Conservation (phyloP, 2,329 filamentous ascomycete genomes). For the Acrocalymma vagum region DNA sequence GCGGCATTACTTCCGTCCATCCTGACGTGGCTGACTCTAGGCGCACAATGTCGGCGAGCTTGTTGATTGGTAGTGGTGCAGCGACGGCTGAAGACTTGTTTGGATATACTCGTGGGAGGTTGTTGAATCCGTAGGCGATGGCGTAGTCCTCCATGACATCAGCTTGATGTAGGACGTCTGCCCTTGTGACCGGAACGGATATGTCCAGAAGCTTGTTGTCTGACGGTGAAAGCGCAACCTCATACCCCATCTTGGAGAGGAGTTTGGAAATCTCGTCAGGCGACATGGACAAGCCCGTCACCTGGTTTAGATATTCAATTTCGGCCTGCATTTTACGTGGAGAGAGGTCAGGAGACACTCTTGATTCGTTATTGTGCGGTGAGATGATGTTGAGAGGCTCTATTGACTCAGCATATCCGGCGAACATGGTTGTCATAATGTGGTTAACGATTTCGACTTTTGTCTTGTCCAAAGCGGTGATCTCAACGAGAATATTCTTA, state of each 20-base stretch:
- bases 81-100: constrained; percentile 87
- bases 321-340: constrained; percentile 82
- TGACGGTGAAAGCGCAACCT: constrained; percentile 77
- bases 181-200: constrained; percentile 84
- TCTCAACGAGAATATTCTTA: constrained; percentile 95
- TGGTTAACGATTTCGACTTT: constrained; percentile 96
- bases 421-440: constrained; percentile 98
- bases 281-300: constrained; percentile 82
- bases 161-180: constrained; percentile 94
- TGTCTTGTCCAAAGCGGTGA: constrained; percentile 93
- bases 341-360: constrained; percentile 82
- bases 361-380: constrained; percentile 84
- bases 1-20: constrained; percentile 94
- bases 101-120: constrained; percentile 85
- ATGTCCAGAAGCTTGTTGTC: constrained; percentile 77
- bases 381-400: constrained; percentile 94
- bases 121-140: constrained; percentile 98
- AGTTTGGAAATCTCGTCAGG: constrained; percentile 80
- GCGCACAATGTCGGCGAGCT: constrained; percentile 90
- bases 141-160: constrained; percentile 99
- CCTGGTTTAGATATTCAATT: constrained; percentile 91
- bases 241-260: constrained; percentile 87
- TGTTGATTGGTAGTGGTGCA: constrained; percentile 89
- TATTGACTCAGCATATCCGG: constrained; percentile 89
- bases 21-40: constrained; percentile 91